These are phyloP conservation scores for Neobulgaria alba DNA, from an alignment of 2,329 filamentous ascomycete species.

Conservation along the genomic window DNA sequence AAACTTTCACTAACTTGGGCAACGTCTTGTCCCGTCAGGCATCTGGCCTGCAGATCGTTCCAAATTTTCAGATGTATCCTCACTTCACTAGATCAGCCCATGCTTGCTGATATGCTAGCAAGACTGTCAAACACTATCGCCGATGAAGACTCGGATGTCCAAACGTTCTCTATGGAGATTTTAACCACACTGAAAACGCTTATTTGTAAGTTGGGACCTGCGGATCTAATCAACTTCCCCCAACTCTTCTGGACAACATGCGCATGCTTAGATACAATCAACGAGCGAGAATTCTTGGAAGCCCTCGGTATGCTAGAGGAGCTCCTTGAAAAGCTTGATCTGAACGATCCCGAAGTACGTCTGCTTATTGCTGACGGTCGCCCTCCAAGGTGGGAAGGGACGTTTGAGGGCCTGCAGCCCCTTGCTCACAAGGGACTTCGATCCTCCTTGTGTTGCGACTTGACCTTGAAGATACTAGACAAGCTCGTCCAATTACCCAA, in stretches of 20 bases:
- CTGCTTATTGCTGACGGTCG: slow-evolving; percentile 66
- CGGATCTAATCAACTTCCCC: slow-evolving; percentile 79
- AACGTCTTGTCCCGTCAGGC: slow-evolving; percentile 89
- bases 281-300: slow-evolving; percentile 90
- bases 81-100: slow-evolving; percentile 80
- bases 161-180: slow-evolving; percentile 97
- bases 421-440: slow-evolving; percentile 87
- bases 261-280: slow-evolving; percentile 92
- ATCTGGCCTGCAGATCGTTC: slow-evolving; percentile 93
- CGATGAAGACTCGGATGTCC: slow-evolving; percentile 87
- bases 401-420: slow-evolving; percentile 77
- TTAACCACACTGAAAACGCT: slow-evolving; percentile 88
- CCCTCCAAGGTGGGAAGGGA: slow-evolving; percentile 79
- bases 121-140: slow-evolving; percentile 94
- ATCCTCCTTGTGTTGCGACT: slow-evolving; percentile 73
- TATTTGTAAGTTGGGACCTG: slow-evolving; percentile 72
- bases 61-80: slow-evolving; percentile 94
- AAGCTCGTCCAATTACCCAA: slow-evolving; percentile 70
- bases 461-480: slow-evolving; percentile 69
- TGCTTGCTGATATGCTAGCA: slow-evolving; percentile 95
- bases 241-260: slow-evolving; percentile 98
- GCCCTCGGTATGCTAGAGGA: slow-evolving; percentile 86
- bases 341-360: slow-evolving; percentile 61
- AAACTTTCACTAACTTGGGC: slow-evolving; percentile 89
- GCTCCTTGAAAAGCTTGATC: slow-evolving; percentile 74